A percentile compares a stretch with the other conserved stretches of the same genome.
Conservation (phyloP, 2,329 filamentous ascomycete species). For the Cladosporium sp. region DNA sequence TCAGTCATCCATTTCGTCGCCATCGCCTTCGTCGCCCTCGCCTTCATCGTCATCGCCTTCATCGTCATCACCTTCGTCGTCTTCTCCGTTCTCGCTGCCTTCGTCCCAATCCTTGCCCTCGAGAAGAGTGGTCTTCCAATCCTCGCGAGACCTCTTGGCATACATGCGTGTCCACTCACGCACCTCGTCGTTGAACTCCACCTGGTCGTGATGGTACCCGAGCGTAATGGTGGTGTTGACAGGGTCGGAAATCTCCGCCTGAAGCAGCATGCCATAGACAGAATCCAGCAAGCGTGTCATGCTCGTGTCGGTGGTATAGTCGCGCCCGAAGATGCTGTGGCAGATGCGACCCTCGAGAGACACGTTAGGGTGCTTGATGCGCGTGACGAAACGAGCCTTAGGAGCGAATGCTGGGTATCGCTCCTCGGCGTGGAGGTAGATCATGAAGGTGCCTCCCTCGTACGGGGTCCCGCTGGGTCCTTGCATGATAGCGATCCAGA, state of each 20-base stretch:
- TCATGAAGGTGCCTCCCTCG: constrained; percentile 84
- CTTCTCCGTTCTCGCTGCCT: neutral
- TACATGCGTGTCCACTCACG: constrained; percentile 34
- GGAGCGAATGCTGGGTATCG: constrained; percentile 40
- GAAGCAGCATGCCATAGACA: constrained; percentile 38
- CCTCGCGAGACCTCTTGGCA: constrained; percentile 32
- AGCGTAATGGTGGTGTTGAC: constrained; percentile 38
- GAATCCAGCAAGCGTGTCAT: constrained; percentile 38
- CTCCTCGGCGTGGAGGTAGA: constrained; percentile 41
- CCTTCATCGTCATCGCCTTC: neutral
- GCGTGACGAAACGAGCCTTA: constrained; percentile 40
- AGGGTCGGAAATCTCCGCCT: constrained; percentile 36
- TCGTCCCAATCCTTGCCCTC: constrained; percentile 17
- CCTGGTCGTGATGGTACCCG: constrained; percentile 37
- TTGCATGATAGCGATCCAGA: constrained; percentile 95
- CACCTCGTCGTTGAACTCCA: constrained; percentile 36
- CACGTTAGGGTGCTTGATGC: constrained; percentile 39
- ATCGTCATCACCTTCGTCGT: neutral
- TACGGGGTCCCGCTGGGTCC: constrained; percentile 95
- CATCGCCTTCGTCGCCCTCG: neutral
- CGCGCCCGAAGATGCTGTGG: constrained; percentile 38
- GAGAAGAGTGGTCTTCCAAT: constrained; percentile 31
- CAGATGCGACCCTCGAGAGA: constrained; percentile 41
- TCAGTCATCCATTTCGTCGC: neutral
- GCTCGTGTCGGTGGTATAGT: constrained; percentile 40